Evolutionary conservation across 1,284 basidiomycete genomes (phyloP), one percentile per base, ranked within the genome.

Genomic region (Boletus semigastroideus): DNA sequence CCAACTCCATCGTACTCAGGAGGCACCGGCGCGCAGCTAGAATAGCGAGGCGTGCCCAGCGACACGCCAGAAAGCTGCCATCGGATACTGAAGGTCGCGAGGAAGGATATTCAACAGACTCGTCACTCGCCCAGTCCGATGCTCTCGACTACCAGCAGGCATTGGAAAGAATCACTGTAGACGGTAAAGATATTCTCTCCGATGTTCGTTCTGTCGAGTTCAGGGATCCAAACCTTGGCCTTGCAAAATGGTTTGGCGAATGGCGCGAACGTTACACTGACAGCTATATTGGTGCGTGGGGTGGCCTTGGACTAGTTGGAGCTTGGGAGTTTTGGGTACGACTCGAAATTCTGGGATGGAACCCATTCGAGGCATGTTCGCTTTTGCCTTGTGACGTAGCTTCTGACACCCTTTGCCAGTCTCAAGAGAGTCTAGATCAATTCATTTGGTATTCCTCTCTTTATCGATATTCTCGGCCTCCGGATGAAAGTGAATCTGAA

Each of bases 291-390:
- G 86, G 87, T 43, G 94, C 94, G 5, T 98, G 90, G 82, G 94
- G 93, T 44, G 92, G 92, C 4, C 74, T 97, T 42, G 92, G 89
- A 1, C 80, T 96, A 51, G 87, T 96, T 0, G 87, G 89, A 52
- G 92, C 91, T 36, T 98, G 95, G 94, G 94, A 97, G 71, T 97
- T 96, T 68, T 98, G 94, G 93, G 85, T 85, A 19, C 77, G 94
- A 48, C 74, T 94, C 45, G 95, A 98, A 71, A 80, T 90, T 65
- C 73, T 90, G 5, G 86, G 86, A 3, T 97, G 95, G 94, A 86
- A 94, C 66, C 90, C 90, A 38, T 77, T 95, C 28, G 81, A 88
- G 72, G 92, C 91, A 63, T 59, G 80, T 73, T 22, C 33, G 31
- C 42, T 39, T 44, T 45, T 49, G 1, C 16, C 28, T 2, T 47